Base-by-base conservation (phyloP, 1,139 yeast genomes). In the Pichia sp. region DNA sequence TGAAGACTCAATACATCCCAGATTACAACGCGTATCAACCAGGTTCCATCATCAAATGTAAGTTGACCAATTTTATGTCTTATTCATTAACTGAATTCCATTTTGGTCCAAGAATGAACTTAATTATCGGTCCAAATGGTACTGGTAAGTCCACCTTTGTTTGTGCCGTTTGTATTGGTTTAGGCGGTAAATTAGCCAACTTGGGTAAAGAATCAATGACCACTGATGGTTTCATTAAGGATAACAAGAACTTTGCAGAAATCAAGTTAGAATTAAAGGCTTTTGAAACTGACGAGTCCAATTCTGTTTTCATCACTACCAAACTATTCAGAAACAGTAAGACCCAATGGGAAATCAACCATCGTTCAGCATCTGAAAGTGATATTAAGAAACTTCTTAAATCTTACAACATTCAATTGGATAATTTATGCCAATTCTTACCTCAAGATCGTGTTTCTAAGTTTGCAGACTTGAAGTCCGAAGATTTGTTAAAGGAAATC, bases 121-220 rank as follows among this genome's bases (percentile, higher is more conserved):
- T 94, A 88, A 86, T 94, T 50, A 86, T 93, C 47, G 99, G 98
- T 0, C 98, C 99, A 7, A 94, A 94, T 62, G 99, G 99, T 34
- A 82, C 96, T 0, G 99, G 99, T 7, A 94, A 94, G 63, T 83
- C 94, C 42, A 89, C 99, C 0, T 79, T 93, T 57, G 96, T 93
- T 7, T 89, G 97, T 50, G 98, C 98, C 0, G 81, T 93, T 1
- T 93, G 96, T 64, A 71, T 94, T 35, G 97, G 97, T 0, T 70
- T 94, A 15, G 94, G 85, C 1, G 98, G 98, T 3, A 80, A 77
- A 52, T 78, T 91, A 7, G 88, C 83, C 32, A 71, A 83, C 39
- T 78, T 91, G 53, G 95, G 94, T n/a, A 78, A 96, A 44, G 87
- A 87, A 48, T 81, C 79, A 41, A 67, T 79, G 68, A 77, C 76